Evolutionary conservation across 2,329 filamentous ascomycete genomes (phyloP).

Genomic region (Immersiporthe knoxdaviesiana): DNA sequence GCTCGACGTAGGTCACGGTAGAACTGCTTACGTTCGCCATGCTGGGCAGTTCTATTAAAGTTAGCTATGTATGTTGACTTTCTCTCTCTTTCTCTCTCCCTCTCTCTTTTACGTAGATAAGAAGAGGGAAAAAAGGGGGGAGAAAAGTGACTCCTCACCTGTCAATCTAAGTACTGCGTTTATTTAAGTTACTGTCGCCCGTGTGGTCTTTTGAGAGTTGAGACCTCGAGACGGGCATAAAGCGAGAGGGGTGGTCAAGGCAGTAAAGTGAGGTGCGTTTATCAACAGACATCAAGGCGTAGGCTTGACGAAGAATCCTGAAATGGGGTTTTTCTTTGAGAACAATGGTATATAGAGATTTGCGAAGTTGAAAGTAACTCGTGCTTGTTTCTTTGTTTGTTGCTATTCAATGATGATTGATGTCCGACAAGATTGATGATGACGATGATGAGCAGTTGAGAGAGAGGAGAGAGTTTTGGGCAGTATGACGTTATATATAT

Average conservation of each 20-base stretch:
- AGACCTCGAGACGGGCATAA: conserved; percentile 60
- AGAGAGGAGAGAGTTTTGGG: background rate
- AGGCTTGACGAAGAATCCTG: conserved; percentile 33
- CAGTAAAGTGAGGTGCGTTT: conserved; percentile 59
- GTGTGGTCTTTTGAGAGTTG: conserved; percentile 59
- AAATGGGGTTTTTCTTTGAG: conserved; percentile 19
- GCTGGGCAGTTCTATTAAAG: conserved; percentile 37
- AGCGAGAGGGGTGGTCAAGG: conserved; percentile 59
- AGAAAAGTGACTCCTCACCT: conserved; percentile 9
- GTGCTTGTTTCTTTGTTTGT: background rate
- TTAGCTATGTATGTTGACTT: conserved; percentile 1
- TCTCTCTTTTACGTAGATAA: background rate
- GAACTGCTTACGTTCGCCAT: conserved; percentile 47
- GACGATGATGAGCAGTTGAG: background rate
- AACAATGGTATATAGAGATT: conserved; percentile 30
- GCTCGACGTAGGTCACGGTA: conserved; percentile 38
- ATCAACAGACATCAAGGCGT: conserved; percentile 64
- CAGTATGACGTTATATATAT: too few relatives aligned
- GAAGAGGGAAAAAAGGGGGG: background rate
- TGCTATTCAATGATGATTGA: background rate
- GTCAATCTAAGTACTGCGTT: conserved; percentile 45
- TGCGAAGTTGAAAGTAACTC: conserved; percentile 13
- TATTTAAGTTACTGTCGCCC: conserved; percentile 60
- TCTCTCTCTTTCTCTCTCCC: too few relatives aligned
- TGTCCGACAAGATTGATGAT: too few relatives aligned